A percentile compares a stretch with the other conserved stretches of the same genome.
Conservation (phyloP, 1,284 basidiomycete genomes). For the Ganoderma multipileum region DNA sequence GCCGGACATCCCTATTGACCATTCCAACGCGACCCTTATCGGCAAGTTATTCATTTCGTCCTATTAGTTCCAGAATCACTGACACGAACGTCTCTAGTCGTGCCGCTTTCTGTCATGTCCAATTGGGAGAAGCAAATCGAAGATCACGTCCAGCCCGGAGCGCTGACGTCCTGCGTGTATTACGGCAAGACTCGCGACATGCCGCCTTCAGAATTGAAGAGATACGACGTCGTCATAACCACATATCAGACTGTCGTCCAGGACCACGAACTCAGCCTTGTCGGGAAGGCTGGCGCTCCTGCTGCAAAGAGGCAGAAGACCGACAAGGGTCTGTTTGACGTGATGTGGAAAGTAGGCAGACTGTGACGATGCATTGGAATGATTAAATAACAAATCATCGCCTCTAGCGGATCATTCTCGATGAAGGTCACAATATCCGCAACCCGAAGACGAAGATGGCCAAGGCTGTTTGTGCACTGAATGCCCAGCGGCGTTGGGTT, state of each 20-base stretch:
- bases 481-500: slow-evolving; percentile 82
- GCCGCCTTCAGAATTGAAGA: slow-evolving; percentile 62
- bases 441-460: slow-evolving; percentile 89
- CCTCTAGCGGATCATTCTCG: slow-evolving; percentile 76
- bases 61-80: not conserved
- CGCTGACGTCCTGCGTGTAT: slow-evolving; percentile 69
- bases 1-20: slow-evolving; percentile 60
- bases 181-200: slow-evolving; percentile 74
- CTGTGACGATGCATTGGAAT: not conserved
- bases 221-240: slow-evolving; percentile 87
- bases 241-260: slow-evolving; percentile 81
- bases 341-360: slow-evolving; percentile 77
- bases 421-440: slow-evolving; percentile 88
- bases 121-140: slow-evolving; percentile 92
- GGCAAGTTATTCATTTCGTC: slow-evolving; percentile 51
- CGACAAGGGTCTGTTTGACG: slow-evolving; percentile 63
- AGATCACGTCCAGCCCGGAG: slow-evolving; percentile 72
- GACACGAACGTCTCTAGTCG: slow-evolving; percentile 57
- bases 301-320: slow-evolving; percentile 65
- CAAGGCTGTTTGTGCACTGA: slow-evolving; percentile 69
- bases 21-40: slow-evolving; percentile 75
- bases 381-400: not conserved
- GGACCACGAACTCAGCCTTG: slow-evolving; percentile 49
- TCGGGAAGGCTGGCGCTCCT: slow-evolving; percentile 35
- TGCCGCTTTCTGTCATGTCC: slow-evolving; percentile 85